Percentiles rank a stretch among this genome's conserved stretches.
Conservation (phyloP, 495 filamentous ascomycete species). For the Annulohypoxylon stygium region DNA sequence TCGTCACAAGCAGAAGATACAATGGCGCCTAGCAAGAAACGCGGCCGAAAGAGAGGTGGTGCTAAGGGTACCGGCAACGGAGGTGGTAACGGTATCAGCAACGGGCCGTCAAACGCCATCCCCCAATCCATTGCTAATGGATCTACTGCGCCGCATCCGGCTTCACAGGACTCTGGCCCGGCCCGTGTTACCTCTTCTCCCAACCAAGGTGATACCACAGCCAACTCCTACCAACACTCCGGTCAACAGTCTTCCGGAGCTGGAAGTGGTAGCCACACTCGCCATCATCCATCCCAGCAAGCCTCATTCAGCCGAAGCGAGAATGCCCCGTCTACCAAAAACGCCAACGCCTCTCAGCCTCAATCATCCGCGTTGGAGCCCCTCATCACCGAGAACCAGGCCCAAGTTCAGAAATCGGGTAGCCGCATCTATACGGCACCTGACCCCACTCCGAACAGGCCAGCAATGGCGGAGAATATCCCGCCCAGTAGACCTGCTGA, state of each 20-base stretch:
- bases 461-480: constrained; percentile 14
- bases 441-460: constrained; percentile 19
- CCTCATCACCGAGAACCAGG: constrained; percentile 33
- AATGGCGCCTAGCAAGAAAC: constrained; percentile 42
- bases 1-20: constrained; percentile 24
- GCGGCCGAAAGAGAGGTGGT: constrained; percentile 45
- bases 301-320: constrained; percentile 31
- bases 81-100: background rate
- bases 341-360: constrained; percentile 9
- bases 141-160: constrained; percentile 15
- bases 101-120: constrained; percentile 25
- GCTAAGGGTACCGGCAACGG: constrained; percentile 15
- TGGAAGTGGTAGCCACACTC: constrained; percentile 11
- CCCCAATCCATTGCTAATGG: constrained; percentile 11
- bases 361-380: constrained; percentile 33
- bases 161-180: constrained; percentile 20
- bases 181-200: constrained; percentile 37
- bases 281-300: constrained; percentile 4
- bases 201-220: constrained; percentile 47
- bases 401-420: constrained; percentile 45
- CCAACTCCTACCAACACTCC: constrained; percentile 26
- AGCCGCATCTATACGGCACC: constrained; percentile 43
- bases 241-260: constrained; percentile 27
- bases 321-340: constrained; percentile 28
- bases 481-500: constrained; percentile 8